phyloP scores from a whole-genome alignment of 441 rosid species.

The Gossypium gossypioides region DNA sequence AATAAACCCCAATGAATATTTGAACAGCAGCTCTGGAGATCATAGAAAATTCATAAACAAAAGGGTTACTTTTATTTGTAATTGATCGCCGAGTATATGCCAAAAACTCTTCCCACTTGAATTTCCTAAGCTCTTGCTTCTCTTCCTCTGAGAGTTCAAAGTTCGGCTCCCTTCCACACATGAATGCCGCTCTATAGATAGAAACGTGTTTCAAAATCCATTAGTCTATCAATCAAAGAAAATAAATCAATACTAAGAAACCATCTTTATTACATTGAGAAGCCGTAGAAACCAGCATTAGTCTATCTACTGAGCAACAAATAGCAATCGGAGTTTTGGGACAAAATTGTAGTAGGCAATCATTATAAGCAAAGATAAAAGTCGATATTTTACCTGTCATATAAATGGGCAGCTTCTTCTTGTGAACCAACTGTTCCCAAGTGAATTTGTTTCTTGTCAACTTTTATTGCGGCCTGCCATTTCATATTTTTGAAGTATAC shows the following conservation, averaged over 20 bases:
- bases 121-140: conserved; percentile 28
- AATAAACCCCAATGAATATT: neutral
- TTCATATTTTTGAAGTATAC: conserved; percentile 21
- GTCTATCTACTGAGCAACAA: neutral
- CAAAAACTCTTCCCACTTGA: conserved; percentile 82
- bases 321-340: neutral
- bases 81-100: conserved; percentile 74
- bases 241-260: neutral
- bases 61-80: conserved; percentile 64
- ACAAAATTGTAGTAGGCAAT: neutral
- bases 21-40: neutral
- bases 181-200: too few species aligned
- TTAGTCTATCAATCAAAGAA: neutral
- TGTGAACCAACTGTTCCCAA: too few species aligned
- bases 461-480: too few species aligned
- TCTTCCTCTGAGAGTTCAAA: too few species aligned
- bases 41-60: neutral
- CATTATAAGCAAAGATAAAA: neutral
- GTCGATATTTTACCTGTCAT: conserved; percentile 49
- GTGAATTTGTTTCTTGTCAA: too few species aligned
- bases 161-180: too few species aligned
- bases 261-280: too few species aligned
- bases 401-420: conserved; percentile 10
- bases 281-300: too few species aligned
- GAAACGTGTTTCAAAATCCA: neutral